Conservation (phyloP, 2,329 filamentous ascomycete species). For the Botrytis elliptica region DNA sequence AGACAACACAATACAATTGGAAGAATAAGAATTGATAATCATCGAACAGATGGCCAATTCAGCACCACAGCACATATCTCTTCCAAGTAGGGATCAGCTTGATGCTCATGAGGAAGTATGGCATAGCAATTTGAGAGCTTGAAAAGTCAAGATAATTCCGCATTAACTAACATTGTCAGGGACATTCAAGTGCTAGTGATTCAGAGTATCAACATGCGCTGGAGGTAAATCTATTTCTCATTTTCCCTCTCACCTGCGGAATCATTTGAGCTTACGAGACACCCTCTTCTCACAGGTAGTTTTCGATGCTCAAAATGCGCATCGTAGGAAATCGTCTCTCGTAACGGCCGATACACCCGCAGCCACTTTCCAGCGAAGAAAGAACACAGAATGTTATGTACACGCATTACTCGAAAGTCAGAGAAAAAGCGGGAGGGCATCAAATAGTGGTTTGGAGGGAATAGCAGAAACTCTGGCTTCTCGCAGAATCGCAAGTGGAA, state of each 20-base stretch:
- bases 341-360: slow-evolving; percentile 50
- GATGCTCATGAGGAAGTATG: slow-evolving; percentile 22
- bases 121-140: background rate
- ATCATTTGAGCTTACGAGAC: background rate
- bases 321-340: slow-evolving; percentile 66
- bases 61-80: slow-evolving; percentile 4
- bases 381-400: slow-evolving; percentile 60
- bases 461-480: slow-evolving; percentile 35
- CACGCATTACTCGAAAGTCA: slow-evolving; percentile 64
- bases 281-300: slow-evolving; percentile 47
- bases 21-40: background rate
- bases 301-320: slow-evolving; percentile 59
- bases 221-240: slow-evolving; percentile 44
- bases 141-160: background rate
- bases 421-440: slow-evolving; percentile 38
- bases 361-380: slow-evolving; percentile 41
- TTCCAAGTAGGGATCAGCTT: slow-evolving; percentile 4
- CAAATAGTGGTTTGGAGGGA: slow-evolving; percentile 35
- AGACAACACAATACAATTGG: background rate
- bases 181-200: slow-evolving; percentile 36
- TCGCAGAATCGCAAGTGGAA: slow-evolving; percentile 22
- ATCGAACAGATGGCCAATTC: slow-evolving; percentile 1
- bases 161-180: slow-evolving; percentile 21
- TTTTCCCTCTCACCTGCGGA: background rate
- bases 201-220: slow-evolving; percentile 40